These are phyloP conservation scores for Stentor roeselii DNA, from an alignment of 73 alveolate genomes.

Conservation along the genomic window DNA sequence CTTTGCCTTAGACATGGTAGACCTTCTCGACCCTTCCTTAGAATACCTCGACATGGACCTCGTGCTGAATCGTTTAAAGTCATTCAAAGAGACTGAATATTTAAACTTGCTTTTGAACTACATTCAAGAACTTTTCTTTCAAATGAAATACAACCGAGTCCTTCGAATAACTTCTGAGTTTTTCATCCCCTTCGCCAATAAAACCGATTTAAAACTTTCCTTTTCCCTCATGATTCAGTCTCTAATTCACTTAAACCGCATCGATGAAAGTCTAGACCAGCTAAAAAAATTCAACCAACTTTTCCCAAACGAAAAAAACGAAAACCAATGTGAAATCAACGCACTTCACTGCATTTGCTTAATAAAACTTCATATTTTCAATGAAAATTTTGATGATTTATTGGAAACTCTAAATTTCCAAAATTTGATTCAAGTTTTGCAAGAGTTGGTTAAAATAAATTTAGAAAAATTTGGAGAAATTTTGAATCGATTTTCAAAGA, in stretches of 20 bases:
- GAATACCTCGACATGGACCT: not conserved
- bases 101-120: not conserved
- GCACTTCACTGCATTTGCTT: not conserved
- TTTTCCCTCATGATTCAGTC: too few species aligned
- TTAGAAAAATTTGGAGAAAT: too few species aligned
- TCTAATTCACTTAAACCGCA: too few species aligned
- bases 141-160: not conserved
- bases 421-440: not conserved
- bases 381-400: not conserved
- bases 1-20: not conserved
- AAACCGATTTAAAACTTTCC: not conserved
- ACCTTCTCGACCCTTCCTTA: not conserved
- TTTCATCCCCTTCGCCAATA: not conserved
- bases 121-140: not conserved
- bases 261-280: not conserved
- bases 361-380: not conserved
- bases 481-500: not conserved
- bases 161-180: not conserved
- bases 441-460: not conserved
- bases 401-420: not conserved
- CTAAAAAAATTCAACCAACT: too few species aligned
- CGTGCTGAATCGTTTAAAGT: not conserved
- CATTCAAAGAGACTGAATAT: not conserved
- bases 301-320: not conserved
- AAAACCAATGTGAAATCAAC: not conserved